A percentile compares a stretch with the other conserved stretches of the same genome.
Evolutionary conservation across 1,284 basidiomycete species (phyloP).

Genomic region (Sanghuangporus sanghuang): DNA sequence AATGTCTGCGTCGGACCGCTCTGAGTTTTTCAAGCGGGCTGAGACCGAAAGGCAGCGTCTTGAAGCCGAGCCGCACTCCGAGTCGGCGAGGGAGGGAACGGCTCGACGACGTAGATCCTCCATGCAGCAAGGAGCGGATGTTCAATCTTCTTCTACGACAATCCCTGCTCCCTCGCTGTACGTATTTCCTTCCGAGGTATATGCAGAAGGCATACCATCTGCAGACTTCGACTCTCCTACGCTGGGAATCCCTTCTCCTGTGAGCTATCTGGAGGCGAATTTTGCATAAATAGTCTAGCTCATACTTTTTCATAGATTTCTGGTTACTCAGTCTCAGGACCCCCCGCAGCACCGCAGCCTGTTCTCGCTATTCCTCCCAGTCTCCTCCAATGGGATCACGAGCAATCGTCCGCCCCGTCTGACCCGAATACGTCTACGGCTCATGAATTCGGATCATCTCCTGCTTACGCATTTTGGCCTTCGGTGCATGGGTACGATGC

Average conservation of each 20-base stretch:
- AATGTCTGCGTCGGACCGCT: not conserved
- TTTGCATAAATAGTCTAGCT: too few species aligned
- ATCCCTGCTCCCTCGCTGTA: not conserved
- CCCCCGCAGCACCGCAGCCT: not conserved
- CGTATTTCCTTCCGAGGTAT: not conserved
- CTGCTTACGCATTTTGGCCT: too few species aligned
- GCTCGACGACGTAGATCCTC: slow-evolving; percentile 23
- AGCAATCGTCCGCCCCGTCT: not conserved
- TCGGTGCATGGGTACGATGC: too few species aligned
- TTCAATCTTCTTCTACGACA: slow-evolving; percentile 14
- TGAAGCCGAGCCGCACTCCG: not conserved
- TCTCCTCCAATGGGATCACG: not conserved
- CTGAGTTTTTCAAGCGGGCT: slow-evolving; percentile 1
- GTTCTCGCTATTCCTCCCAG: not conserved
- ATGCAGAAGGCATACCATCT: not conserved
- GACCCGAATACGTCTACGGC: too few species aligned
- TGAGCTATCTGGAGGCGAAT: too few species aligned
- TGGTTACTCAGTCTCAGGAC: not conserved
- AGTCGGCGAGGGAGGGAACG: slow-evolving; percentile 17
- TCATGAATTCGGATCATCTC: too few species aligned
- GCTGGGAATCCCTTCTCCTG: not conserved
- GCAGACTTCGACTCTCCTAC: not conserved
- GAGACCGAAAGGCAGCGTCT: not conserved
- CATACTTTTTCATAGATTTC: not conserved
- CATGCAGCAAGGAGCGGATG: not conserved